phyloP scores from a whole-genome alignment of 192 early-diverging fungal species.

The Mortierella antarctica region DNA sequence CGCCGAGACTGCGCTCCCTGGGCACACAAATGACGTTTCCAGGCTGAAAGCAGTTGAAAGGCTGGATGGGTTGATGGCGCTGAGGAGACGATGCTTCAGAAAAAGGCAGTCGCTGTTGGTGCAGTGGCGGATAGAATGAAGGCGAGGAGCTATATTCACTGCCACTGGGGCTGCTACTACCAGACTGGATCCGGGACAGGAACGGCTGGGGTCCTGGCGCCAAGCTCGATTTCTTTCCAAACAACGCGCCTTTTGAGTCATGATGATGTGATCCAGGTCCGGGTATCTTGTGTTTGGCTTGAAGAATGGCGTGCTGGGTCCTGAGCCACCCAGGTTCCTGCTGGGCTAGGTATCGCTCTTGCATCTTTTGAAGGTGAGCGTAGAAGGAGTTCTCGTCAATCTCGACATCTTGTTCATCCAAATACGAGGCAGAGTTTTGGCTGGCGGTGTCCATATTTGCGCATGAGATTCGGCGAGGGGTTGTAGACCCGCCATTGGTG shows the following conservation, averaged over 20 bases:
- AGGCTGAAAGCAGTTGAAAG: constrained; percentile 52
- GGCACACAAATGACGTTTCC: constrained; percentile 61
- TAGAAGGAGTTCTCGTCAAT: constrained; percentile 51
- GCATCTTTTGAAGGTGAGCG: constrained; percentile 50
- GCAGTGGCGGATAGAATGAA: constrained; percentile 19
- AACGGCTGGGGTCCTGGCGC: constrained; percentile 23
- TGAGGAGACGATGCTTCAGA: constrained; percentile 3
- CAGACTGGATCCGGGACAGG: constrained; percentile 34
- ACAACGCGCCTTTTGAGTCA: background rate
- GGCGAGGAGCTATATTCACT: constrained; percentile 50
- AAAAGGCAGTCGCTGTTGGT: constrained; percentile 11
- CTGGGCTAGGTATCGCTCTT: constrained; percentile 31
- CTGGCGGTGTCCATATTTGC: constrained; percentile 21
- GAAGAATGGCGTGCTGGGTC: constrained; percentile 40
- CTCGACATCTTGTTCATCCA: constrained; percentile 43
- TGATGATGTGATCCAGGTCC: constrained; percentile 8
- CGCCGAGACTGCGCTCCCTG: constrained; percentile 55
- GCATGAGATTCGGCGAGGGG: constrained; percentile 27
- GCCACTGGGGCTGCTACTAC: constrained; percentile 32
- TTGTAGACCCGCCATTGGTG: constrained; percentile 25
- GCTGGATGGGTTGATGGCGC: constrained; percentile 34
- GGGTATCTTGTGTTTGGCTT: constrained; percentile 37
- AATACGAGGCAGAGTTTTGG: constrained; percentile 35
- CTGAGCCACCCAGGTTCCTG: constrained; percentile 48
- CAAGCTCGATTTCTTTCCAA: constrained; percentile 3